These are phyloP conservation scores for Aaosphaeria arxii DNA, from an alignment of 2,329 filamentous ascomycete genomes.

Conservation along the genomic window DNA sequence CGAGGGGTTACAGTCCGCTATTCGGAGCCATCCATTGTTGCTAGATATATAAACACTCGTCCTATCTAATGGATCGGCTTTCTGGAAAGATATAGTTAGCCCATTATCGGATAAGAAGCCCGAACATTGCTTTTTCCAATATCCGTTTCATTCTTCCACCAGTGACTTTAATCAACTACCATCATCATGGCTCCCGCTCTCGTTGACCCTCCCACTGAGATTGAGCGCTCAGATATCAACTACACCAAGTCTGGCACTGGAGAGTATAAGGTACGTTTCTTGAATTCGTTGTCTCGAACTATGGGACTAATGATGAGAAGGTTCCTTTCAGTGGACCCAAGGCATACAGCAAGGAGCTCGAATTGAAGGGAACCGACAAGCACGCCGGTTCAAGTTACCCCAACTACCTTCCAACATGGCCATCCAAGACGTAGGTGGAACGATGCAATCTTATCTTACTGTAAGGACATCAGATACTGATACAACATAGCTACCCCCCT, in stretches of 20 bases:
- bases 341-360: constrained; percentile 48
- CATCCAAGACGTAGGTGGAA: constrained; percentile 52
- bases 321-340: constrained; percentile 42
- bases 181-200: constrained; percentile 43
- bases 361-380: constrained; percentile 53
- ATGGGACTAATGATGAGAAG: constrained; percentile 8
- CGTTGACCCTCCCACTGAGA: constrained; percentile 29
- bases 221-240: constrained; percentile 9
- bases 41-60: constrained; percentile 2
- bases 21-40: not conserved
- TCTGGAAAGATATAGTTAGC: too few relatives aligned
- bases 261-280: constrained; percentile 23
- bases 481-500: constrained; percentile 53
- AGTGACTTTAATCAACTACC: not conserved
- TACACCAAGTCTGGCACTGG: constrained; percentile 32
- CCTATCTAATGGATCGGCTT: too few relatives aligned
- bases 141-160: too few relatives aligned
- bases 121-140: too few relatives aligned
- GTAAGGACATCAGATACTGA: not conserved
- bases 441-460: not conserved
- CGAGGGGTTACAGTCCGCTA: constrained; percentile 1
- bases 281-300: too few relatives aligned
- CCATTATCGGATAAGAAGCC: too few relatives aligned
- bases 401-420: constrained; percentile 72
- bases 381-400: constrained; percentile 62